Evolutionary conservation across 2,329 filamentous ascomycete species (phyloP), one percentile per base, ranked within the genome.

Genomic region (Microcera coccophila): DNA sequence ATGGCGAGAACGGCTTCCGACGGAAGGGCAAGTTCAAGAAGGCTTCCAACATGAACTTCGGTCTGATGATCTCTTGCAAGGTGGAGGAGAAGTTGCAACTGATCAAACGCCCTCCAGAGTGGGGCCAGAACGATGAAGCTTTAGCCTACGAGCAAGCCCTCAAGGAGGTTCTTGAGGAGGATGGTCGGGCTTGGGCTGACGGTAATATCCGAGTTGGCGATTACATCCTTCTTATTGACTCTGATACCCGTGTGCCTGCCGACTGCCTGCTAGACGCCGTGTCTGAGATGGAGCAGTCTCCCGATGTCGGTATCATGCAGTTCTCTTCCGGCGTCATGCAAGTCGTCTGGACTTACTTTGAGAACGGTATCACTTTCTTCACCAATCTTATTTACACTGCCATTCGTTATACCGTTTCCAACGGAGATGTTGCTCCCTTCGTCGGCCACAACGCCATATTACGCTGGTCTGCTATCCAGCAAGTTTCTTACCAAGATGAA

Each of bases 171-270:
- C 73, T 90, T 28, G 75, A 82, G 36, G 79, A 82, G 37, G 74
- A 86, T 43, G 81, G 82, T 15, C 79, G 83, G 20, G 85, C 85
- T 20, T 87, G 84, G 85, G 87, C 87, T 15, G 87, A 89, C 60
- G 89, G 88, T 48, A 90, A 93, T 64, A 84, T 95, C 54, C 86
- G 88, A 39, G 73, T 94, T 17, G 89, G 89, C 42, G 88, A 94
- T 66, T 90, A 90, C 64, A 87, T 90, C 46, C 59, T 68, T 11
- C 58, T 90, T 46, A 85, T 89, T 59, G 85, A 89, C 67, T 89
- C 85, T 2, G 85, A 90, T 63, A 90, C 85, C 21, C 84, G 85
- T 64, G 85, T 89, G 3, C 87, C 87, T 2, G 69, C 75, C 29
- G 87, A 90, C 63, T 91, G 87, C 58, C 72, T 91, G 47, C 73